These are phyloP conservation scores for Colletotrichum melonis DNA, from an alignment of 2,329 filamentous ascomycete genomes.

Conservation along the genomic window DNA sequence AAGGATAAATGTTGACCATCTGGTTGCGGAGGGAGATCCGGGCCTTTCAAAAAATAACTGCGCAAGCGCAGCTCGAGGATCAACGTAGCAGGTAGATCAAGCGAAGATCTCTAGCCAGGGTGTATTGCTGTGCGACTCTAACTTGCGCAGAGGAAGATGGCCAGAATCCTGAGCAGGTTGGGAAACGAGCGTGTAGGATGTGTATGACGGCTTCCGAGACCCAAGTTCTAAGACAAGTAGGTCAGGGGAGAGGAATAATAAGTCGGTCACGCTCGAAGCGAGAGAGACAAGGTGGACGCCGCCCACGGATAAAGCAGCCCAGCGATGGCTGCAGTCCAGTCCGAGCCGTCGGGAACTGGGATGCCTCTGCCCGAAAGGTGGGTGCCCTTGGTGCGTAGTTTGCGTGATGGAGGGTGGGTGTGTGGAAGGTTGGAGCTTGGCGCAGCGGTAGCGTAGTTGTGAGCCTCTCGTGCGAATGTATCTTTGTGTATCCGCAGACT, in stretches of 20 bases:
- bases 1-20: constrained; percentile 15
- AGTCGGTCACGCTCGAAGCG: constrained; percentile 35
- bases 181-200: constrained; percentile 6
- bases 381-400: constrained; percentile 23
- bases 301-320: constrained; percentile 29
- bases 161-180: not conserved
- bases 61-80: constrained; percentile 1
- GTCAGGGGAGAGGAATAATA: constrained; percentile 23
- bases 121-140: not conserved
- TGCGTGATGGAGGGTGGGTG: constrained; percentile 18
- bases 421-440: constrained; percentile 33
- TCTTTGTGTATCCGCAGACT: not conserved
- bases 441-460: constrained; percentile 31
- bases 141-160: not conserved
- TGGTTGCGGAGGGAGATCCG: constrained; percentile 6
- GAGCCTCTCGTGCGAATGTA: constrained; percentile 23
- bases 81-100: not conserved
- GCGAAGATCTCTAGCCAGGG: not conserved
- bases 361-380: constrained; percentile 31
- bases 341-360: constrained; percentile 33
- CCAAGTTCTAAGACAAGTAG: constrained; percentile 26
- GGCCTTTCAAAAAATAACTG: constrained; percentile 12
- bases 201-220: constrained; percentile 23
- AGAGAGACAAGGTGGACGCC: constrained; percentile 17
- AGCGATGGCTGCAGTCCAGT: constrained; percentile 27